Conservation (phyloP, 495 filamentous ascomycete species). For the Neurospora discreta region DNA sequence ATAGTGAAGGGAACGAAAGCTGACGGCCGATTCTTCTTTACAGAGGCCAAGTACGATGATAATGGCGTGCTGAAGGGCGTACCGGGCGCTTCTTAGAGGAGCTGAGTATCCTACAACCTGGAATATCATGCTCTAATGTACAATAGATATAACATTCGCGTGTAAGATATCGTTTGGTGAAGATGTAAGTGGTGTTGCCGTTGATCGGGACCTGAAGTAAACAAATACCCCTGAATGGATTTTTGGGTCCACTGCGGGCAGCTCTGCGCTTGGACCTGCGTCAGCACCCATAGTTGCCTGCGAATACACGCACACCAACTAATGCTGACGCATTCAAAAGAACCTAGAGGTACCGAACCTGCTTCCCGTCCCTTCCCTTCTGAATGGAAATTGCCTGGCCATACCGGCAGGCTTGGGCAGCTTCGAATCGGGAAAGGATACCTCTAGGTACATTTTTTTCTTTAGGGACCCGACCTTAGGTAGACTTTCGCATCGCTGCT, state of each 20-base stretch:
- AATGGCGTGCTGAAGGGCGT: slow-evolving; percentile 45
- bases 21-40: not conserved
- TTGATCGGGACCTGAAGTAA: not conserved
- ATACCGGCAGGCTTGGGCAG: not conserved
- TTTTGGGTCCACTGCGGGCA: not conserved
- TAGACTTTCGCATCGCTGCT: not conserved
- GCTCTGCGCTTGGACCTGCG: not conserved
- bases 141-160: not conserved
- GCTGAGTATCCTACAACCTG: not conserved
- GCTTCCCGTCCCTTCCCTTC: too few species aligned
- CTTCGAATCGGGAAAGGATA: not conserved
- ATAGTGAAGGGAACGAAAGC: not conserved
- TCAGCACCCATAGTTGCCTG: not conserved
- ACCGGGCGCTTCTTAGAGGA: not conserved
- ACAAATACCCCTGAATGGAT: not conserved
- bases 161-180: not conserved
- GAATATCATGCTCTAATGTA: not conserved
- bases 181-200: not conserved
- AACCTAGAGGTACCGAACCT: too few species aligned
- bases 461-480: too few species aligned
- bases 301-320: not conserved
- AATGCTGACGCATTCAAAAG: not conserved
- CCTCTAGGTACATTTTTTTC: not conserved
- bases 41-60: slow-evolving; percentile 80
- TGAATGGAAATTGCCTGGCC: not conserved